These are phyloP conservation scores for Ophiostoma tasmaniense DNA, from an alignment of 2,329 filamentous ascomycete species.

Conservation along the genomic window DNA sequence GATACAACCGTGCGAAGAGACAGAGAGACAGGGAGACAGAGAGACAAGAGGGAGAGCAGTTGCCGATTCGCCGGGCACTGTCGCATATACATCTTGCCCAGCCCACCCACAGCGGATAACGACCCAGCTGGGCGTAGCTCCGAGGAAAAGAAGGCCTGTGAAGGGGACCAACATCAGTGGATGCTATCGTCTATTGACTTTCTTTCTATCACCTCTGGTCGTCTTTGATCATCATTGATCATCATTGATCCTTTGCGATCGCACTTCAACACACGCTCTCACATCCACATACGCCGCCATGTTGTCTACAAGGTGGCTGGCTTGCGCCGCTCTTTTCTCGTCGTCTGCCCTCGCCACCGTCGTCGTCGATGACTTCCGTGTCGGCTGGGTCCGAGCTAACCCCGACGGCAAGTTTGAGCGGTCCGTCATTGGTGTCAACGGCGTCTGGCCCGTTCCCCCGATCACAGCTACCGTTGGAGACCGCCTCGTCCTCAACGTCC, in stretches of 20 bases:
- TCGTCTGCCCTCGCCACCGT: constrained; percentile 32
- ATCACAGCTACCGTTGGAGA: constrained; percentile 58
- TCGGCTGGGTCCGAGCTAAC: constrained; percentile 62
- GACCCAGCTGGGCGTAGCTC: background rate
- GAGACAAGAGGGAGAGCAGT: background rate
- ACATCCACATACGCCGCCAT: background rate
- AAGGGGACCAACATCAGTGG: background rate
- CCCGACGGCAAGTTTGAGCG: constrained; percentile 59
- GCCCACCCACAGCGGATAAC: background rate
- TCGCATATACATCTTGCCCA: background rate
- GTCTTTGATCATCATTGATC: background rate
- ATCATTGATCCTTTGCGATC: background rate
- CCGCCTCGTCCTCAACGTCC: constrained; percentile 46
- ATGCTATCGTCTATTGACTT: background rate
- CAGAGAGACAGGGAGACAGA: background rate
- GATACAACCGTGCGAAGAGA: too few species aligned
- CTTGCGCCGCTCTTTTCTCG: background rate
- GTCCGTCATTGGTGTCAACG: constrained; percentile 65
- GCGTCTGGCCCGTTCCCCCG: constrained; percentile 61
- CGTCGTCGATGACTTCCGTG: constrained; percentile 55
- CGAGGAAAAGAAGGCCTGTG: background rate
- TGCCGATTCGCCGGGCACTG: background rate
- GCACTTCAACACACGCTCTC: background rate
- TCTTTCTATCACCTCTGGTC: background rate
- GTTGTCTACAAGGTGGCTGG: background rate